Evolutionary conservation across 768 basidiomycete species (phyloP), one percentile per base, ranked within the genome.

Genomic region (Grammothele lineata): DNA sequence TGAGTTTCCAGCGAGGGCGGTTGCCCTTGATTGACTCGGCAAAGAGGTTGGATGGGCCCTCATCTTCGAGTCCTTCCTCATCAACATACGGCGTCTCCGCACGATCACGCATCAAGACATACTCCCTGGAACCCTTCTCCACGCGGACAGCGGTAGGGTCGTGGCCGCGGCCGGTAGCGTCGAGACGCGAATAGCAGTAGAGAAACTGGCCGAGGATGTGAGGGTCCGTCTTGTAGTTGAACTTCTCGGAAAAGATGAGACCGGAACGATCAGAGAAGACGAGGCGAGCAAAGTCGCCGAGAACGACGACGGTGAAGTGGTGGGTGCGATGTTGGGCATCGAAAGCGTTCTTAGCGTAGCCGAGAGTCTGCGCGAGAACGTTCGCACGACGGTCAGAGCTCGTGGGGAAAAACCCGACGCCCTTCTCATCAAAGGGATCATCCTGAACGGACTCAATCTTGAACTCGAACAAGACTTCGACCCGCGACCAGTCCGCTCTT

Each of bases 291-390:
- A 21, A 37, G 7, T 10, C 8, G 12, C 50, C 50, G 15, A 51
- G 11, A 18, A 51, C 14, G n/a, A 51, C 12, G 40, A 51, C 35
- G 10, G 25, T 40, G 45, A 38, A 51, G 10, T 44, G 45, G 19
- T 27, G 33, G 15, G 22, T 40, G 12, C 50, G 50, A 10, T 43
- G 45, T 17, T 51, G 50, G n/a, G n/a, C n/a, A n/a, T n/a, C n/a
- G n/a, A n/a, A n/a, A n/a, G n/a, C n/a, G n/a, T n/a, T n/a, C n/a
- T n/a, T n/a, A n/a, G n/a, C n/a, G n/a, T n/a, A n/a, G n/a, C n/a
- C n/a, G n/a, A n/a, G n/a, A n/a, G n/a, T n/a, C n/a, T n/a, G n/a
- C n/a, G n/a, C n/a, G n/a, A n/a, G n/a, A n/a, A n/a, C n/a, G n/a
- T n/a, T n/a, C n/a, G n/a, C n/a, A n/a, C n/a, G n/a, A n/a, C n/a